Conservation (phyloP, 805 yeast genomes). For the Kuraishia molischiana region DNA sequence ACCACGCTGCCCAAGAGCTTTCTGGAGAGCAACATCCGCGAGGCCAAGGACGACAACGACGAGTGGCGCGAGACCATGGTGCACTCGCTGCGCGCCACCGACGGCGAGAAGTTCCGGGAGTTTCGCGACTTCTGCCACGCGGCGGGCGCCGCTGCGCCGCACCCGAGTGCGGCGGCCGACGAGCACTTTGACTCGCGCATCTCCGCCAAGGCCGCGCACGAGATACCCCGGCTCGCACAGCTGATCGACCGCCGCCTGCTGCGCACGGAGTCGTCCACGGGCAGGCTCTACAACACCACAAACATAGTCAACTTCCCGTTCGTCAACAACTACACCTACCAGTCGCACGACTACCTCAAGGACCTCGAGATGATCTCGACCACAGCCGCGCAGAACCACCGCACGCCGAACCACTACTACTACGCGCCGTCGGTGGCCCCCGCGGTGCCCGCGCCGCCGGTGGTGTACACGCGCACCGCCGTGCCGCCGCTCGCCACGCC, state of each 20-base stretch:
- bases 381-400: slow-evolving; percentile 36
- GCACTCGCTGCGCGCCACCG: slow-evolving; percentile 29
- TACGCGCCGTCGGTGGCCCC: neutral
- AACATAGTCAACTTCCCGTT: slow-evolving; percentile 36
- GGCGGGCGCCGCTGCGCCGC: slow-evolving; percentile 1
- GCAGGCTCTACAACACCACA: slow-evolving; percentile 4
- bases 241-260: slow-evolving; percentile 15
- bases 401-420: slow-evolving; percentile 22
- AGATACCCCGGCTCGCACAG: slow-evolving; percentile 11
- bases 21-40: slow-evolving; percentile 22
- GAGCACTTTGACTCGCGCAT: slow-evolving; percentile 9
- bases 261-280: slow-evolving; percentile 1
- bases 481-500: neutral
- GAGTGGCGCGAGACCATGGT: slow-evolving; percentile 35
- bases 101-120: slow-evolving; percentile 26
- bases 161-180: neutral
- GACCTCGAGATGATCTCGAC: slow-evolving; percentile 41
- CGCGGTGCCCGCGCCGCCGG: slow-evolving; percentile 1
- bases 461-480: neutral
- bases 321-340: slow-evolving; percentile 41
- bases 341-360: slow-evolving; percentile 34
- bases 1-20: slow-evolving; percentile 11
- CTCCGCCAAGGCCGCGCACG: slow-evolving; percentile 1
- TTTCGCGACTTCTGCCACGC: slow-evolving; percentile 25
- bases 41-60: slow-evolving; percentile 21